phyloP scores from a whole-genome alignment of 176 grass and related monocot genomes.

The Chloris gayana region DNA sequence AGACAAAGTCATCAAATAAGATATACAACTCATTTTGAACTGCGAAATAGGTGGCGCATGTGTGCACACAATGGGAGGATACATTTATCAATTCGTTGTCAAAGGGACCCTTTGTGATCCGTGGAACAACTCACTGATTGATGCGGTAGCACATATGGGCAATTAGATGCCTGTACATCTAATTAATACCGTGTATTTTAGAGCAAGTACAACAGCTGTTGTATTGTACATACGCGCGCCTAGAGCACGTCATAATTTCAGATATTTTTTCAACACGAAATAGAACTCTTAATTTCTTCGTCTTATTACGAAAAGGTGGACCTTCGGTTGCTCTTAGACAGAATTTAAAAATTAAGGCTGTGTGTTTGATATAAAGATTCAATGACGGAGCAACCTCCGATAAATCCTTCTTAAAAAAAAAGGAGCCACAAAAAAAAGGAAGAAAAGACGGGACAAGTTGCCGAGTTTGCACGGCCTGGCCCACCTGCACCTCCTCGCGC shows the following conservation, averaged over 20 bases:
- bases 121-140: background rate
- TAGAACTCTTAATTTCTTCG: background rate
- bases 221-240: too few species aligned
- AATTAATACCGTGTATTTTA: background rate
- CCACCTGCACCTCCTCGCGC: background rate
- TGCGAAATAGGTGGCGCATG: background rate
- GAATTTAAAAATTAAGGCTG: background rate
- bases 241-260: background rate
- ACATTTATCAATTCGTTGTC: background rate
- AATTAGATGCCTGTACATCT: too few species aligned
- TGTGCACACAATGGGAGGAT: background rate
- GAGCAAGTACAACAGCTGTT: background rate
- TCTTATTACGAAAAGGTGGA: background rate
- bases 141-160: too few species aligned
- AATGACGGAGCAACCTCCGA: background rate
- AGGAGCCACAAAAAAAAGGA: too few species aligned
- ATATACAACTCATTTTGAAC: background rate
- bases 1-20: background rate
- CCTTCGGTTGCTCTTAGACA: background rate
- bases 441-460: background rate
- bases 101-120: background rate
- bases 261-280: background rate
- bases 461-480: background rate
- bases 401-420: too few species aligned
- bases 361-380: background rate